Evolutionary conservation across 192 early-diverging fungal genomes (phyloP), one percentile per base, ranked within the genome.

Genomic region (Dispira parvispora): DNA sequence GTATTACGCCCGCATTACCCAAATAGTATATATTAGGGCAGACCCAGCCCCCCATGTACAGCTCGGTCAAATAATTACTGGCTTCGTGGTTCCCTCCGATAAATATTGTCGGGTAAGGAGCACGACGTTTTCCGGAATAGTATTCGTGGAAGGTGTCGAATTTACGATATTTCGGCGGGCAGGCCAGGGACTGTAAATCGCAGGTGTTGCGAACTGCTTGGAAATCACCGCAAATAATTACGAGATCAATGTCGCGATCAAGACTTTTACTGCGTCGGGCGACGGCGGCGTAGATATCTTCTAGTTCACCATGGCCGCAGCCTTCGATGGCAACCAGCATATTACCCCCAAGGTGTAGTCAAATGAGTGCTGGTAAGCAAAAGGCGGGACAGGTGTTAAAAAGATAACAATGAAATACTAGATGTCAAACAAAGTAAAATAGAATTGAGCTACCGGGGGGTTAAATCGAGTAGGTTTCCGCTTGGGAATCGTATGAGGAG

Each of bases 51-150:
- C 96, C 94, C 63, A 92, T 83, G 71, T 89, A 96, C 75, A 99
- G 75, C 75, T 99, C 97, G 81, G 90, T 90, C 32, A 96, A 68
- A 70, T 97, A 94, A 65, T 88, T 91, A 42, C 85, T 87, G 0
- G 91, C 89, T 71, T 99, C 97, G 67, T 99, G 97, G 72, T 99
- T 99, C 26, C 97, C 97, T 13, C 97, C 97, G 64, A 99, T 86
- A 73, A 99, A 97, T 0, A 99, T 65, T 6, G 95, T 98, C 0
- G 87, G 90, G 46, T 88, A 72, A 1, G 92, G 94, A 38, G 91
- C 90, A 23, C 64, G 70, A 43, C 73, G 73, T 65, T 83, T 73
- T 20, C 93, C 93, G 9, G 82, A 83, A 71, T 99, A 99, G 65
- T 98, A 99, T 49, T 96, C 81, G 78, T 94, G 77, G 69, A 99